A percentile compares a stretch with the other conserved stretches of the same genome.
phyloP scores from a whole-genome alignment of 202 grass and related monocot genomes.

The Thinopyrum obtusiflorum region DNA sequence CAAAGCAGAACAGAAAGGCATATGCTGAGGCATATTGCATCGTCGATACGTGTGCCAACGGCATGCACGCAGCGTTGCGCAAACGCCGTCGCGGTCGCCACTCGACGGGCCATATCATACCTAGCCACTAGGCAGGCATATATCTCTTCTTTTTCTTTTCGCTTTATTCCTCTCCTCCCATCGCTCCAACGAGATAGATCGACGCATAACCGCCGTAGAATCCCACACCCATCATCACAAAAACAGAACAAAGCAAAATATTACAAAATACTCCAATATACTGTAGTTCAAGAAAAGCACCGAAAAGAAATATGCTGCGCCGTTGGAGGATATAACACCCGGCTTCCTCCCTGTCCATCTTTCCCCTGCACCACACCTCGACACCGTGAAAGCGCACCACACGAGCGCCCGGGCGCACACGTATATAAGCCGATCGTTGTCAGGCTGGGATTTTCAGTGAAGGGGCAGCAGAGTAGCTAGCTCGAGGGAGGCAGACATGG shows the following conservation, averaged over 20 bases:
- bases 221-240: background rate
- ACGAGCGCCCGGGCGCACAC: background rate
- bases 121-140: background rate
- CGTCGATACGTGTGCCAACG: conserved; percentile 49
- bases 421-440: background rate
- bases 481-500: background rate
- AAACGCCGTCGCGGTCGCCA: background rate
- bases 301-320: background rate
- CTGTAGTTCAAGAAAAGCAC: background rate
- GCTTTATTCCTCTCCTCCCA: conserved; percentile 48
- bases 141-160: background rate
- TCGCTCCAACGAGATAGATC: conserved; percentile 8
- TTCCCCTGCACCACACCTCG: background rate
- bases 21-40: background rate
- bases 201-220: background rate
- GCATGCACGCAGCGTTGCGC: conserved; percentile 14
- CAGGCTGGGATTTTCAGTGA: background rate
- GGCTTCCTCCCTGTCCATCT: too few species aligned
- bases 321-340: background rate
- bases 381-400: background rate
- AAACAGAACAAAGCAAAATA: background rate
- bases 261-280: too few species aligned
- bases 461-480: background rate
- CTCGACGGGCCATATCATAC: background rate
- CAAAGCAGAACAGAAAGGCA: background rate